These are phyloP conservation scores for Triticum urartu DNA, from an alignment of 176 grass and related monocot species.

Conservation along the genomic window DNA sequence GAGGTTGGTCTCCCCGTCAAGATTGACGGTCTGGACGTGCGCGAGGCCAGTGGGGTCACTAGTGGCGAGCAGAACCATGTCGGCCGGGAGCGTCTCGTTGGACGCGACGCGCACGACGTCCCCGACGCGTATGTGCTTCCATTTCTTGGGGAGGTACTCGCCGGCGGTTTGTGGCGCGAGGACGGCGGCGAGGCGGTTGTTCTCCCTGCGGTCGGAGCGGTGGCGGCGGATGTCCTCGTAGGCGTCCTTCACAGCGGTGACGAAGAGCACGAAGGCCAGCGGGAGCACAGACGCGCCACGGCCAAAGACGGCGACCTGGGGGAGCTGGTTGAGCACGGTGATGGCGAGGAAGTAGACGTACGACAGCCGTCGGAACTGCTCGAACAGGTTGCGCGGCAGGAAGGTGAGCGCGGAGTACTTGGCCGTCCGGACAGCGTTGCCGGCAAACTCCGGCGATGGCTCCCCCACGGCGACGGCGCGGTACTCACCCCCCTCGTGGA, in stretches of 20 bases:
- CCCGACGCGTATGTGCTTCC: constrained; percentile 77
- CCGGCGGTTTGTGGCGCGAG: constrained; percentile 34
- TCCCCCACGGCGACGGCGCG: constrained; percentile 57
- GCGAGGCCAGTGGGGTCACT: constrained; percentile 72
- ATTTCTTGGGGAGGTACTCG: constrained; percentile 56
- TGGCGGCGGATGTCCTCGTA: constrained; percentile 91
- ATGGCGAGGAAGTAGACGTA: constrained; percentile 91
- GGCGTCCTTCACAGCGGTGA: constrained; percentile 91
- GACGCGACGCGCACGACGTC: constrained; percentile 60
- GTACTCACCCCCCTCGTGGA: constrained; percentile 42
- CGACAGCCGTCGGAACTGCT: constrained; percentile 84
- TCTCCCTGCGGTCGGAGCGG: constrained; percentile 73
- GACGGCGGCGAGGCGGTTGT: constrained; percentile 52
- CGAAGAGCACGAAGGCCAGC: constrained; percentile 72
- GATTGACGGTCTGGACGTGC: constrained; percentile 88
- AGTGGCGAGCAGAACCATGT: constrained; percentile 77
- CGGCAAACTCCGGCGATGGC: constrained; percentile 32
- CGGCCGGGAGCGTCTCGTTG: constrained; percentile 63
- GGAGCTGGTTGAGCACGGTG: constrained; percentile 88
- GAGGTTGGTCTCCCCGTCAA: constrained; percentile 89
- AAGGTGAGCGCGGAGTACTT: constrained; percentile 82
- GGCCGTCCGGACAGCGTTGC: constrained; percentile 62
- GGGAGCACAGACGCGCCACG: constrained; percentile 67
- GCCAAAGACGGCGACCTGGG: constrained; percentile 75
- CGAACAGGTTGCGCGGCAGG: constrained; percentile 86